Evolutionary conservation across 805 yeast genomes (phyloP).

Genomic region (Myxozyma geophila): DNA sequence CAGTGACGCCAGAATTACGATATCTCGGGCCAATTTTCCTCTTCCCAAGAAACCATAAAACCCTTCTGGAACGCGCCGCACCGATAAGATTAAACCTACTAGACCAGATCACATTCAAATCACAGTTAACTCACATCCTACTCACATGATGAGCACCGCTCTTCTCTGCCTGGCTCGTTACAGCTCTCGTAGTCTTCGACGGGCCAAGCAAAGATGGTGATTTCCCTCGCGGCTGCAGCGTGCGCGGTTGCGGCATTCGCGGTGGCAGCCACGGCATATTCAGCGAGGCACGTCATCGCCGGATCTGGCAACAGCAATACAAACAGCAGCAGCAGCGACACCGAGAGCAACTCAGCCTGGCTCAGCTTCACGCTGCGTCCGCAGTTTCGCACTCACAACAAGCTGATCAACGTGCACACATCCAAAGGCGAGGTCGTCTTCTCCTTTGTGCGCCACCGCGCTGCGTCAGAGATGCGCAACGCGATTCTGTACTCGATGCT

Average conservation of each 20-base stretch:
- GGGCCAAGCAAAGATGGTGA: neutral
- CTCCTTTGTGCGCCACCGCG: slow-evolving; percentile 22
- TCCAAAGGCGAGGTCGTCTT: slow-evolving; percentile 19
- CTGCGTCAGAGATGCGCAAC: neutral
- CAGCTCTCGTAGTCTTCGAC: too few species aligned
- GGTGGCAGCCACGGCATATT: neutral
- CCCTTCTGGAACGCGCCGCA: slow-evolving; percentile 3
- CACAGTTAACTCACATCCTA: neutral
- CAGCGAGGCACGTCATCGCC: neutral
- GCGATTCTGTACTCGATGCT: slow-evolving; percentile 27
- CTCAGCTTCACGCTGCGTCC: slow-evolving; percentile 27
- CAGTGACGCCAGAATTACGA: neutral
- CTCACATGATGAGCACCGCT: neutral
- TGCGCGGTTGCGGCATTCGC: neutral
- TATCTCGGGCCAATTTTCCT: neutral
- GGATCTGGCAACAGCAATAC: neutral
- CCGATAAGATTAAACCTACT: neutral
- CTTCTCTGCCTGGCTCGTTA: too few species aligned
- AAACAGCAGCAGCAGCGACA: neutral
- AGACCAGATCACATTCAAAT: neutral
- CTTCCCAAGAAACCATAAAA: neutral
- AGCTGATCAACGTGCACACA: slow-evolving; percentile 20
- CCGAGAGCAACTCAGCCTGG: slow-evolving; percentile 9
- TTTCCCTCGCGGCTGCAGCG: neutral
- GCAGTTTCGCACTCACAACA: slow-evolving; percentile 27